phyloP scores from a whole-genome alignment of 169 alveolate species.

The Plasmodium chabaudi region DNA sequence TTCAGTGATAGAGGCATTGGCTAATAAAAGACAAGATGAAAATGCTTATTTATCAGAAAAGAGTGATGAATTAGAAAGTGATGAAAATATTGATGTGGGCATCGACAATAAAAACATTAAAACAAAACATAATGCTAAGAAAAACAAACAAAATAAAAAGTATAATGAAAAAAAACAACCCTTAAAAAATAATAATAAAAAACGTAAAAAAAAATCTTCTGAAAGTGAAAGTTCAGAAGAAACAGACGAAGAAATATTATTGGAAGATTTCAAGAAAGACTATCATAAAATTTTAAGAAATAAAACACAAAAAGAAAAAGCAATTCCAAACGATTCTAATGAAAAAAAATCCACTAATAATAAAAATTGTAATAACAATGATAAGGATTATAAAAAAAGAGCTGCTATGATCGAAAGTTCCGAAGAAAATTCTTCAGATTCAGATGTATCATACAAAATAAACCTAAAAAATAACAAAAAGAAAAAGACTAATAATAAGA shows the following conservation, averaged over 20 bases:
- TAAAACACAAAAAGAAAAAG: conserved; percentile 7
- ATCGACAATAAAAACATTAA: neutral
- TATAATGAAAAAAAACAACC: neutral
- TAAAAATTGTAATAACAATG: neutral
- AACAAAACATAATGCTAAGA: neutral
- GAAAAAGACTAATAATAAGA: conserved; percentile 19
- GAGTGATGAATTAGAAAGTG: neutral
- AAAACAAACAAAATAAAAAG: neutral
- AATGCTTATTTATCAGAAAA: neutral
- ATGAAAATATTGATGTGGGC: neutral
- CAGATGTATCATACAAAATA: conserved; percentile 52
- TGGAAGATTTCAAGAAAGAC: conserved; percentile 10
- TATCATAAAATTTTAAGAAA: conserved; percentile 59
- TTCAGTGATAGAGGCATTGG: neutral
- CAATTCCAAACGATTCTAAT: neutral
- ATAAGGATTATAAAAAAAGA: neutral
- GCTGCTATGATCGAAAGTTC: conserved; percentile 23
- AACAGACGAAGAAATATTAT: neutral
- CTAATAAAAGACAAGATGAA: neutral
- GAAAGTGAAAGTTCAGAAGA: conserved; percentile 10
- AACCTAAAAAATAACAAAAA: conserved; percentile 17
- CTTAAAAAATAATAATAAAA: neutral
- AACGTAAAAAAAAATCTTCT: neutral
- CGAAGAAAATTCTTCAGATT: conserved; percentile 26
- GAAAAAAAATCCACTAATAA: conserved; percentile 10